A percentile compares a stretch with the other conserved stretches of the same genome.
Conservation (phyloP, 148 eudicot genomes). For the Pouteria glomerata region DNA sequence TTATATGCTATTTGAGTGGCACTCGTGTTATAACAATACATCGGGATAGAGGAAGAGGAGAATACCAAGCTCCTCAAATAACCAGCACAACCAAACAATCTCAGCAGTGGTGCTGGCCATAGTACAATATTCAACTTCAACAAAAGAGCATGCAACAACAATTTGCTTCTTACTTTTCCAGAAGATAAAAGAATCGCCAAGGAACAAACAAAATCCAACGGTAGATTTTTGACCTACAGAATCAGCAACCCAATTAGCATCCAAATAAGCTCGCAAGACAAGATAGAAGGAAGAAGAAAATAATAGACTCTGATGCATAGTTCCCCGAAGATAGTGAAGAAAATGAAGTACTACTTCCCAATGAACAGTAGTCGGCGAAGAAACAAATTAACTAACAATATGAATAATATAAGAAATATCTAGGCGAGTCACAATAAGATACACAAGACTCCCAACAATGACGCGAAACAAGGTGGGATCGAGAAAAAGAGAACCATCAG, state of each 20-base stretch:
- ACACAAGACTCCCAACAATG: too few species aligned
- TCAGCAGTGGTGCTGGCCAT: conserved; percentile 5
- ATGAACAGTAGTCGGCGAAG: background rate
- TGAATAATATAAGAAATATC: background rate
- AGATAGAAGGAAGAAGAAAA: too few species aligned
- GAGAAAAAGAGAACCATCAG: background rate
- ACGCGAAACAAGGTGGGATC: background rate
- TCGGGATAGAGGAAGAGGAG: too few species aligned
- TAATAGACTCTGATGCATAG: too few species aligned
- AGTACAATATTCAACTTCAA: background rate
- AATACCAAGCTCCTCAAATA: conserved; percentile 5
- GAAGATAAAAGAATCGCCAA: conserved; percentile 4
- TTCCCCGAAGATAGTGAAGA: background rate
- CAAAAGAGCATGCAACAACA: background rate
- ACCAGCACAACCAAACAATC: conserved; percentile 6
- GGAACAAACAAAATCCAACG: background rate
- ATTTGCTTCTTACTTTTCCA: background rate
- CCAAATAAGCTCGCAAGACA: background rate
- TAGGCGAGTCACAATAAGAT: background rate
- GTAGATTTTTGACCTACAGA: too few species aligned
- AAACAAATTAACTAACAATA: too few species aligned
- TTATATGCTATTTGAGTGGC: too few species aligned
- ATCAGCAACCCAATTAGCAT: background rate
- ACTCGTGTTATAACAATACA: too few species aligned
- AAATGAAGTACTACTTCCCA: background rate